phyloP scores from a whole-genome alignment of 495 filamentous ascomycete species.

The Talaromyces wortmannii region DNA sequence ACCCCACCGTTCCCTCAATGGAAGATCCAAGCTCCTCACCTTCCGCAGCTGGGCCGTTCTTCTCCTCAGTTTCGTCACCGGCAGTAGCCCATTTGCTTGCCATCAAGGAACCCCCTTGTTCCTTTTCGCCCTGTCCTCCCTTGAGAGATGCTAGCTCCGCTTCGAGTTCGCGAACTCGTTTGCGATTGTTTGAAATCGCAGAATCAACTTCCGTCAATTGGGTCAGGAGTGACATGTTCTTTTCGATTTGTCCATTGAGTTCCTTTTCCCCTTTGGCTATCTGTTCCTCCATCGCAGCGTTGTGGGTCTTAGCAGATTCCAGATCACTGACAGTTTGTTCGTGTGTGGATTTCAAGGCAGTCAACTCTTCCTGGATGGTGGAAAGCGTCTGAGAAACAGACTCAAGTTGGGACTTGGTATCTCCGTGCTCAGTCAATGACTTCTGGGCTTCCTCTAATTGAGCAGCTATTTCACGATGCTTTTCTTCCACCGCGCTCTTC shows the following conservation, averaged over 20 bases:
- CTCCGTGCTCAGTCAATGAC: slow-evolving; percentile 18
- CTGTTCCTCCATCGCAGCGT: slow-evolving; percentile 28
- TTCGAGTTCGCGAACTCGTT: slow-evolving; percentile 38
- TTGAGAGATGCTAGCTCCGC: slow-evolving; percentile 35
- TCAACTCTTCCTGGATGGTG: slow-evolving; percentile 26
- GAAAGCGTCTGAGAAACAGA: slow-evolving; percentile 25
- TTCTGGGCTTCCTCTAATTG: slow-evolving; percentile 30
- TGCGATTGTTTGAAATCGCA: slow-evolving; percentile 28
- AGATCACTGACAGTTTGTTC: slow-evolving; percentile 20
- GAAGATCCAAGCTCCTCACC: slow-evolving; percentile 49
- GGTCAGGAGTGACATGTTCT: slow-evolving; percentile 42
- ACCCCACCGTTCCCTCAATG: slow-evolving; percentile 48
- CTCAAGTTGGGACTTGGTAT: slow-evolving; percentile 27
- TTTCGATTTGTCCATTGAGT: slow-evolving; percentile 39
- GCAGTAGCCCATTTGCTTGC: slow-evolving; percentile 37
- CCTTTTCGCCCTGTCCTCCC: slow-evolving; percentile 18
- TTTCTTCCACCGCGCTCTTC: slow-evolving; percentile 24
- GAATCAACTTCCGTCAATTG: slow-evolving; percentile 36
- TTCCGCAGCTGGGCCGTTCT: slow-evolving; percentile 35
- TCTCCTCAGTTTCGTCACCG: slow-evolving; percentile 24
- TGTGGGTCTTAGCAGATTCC: slow-evolving; percentile 22
- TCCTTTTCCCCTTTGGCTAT: slow-evolving; percentile 28
- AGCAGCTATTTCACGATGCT: slow-evolving; percentile 17
- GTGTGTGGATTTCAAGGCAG: slow-evolving; percentile 24
- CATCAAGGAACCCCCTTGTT: slow-evolving; percentile 15